Evolutionary conservation across 805 yeast species (phyloP).

Genomic region (Ogataea trehaloabstinens): DNA sequence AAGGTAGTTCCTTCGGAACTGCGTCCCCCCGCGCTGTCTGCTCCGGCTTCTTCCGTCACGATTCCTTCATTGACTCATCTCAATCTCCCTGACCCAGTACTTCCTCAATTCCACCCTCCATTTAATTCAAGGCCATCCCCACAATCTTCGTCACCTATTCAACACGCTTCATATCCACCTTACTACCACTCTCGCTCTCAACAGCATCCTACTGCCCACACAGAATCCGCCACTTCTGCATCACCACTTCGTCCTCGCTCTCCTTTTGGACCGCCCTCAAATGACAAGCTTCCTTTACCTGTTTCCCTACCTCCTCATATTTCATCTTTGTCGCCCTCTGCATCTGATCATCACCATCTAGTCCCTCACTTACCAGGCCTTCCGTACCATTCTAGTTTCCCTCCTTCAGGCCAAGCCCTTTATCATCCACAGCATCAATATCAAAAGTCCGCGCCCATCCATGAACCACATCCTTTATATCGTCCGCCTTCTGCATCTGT

Average conservation of each 20-base stretch:
- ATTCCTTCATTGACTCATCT: constrained; percentile 16
- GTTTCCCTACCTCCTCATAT: constrained; percentile 2
- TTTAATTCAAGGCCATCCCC: background rate
- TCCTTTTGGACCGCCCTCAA: background rate
- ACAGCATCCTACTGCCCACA: background rate
- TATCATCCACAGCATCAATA: background rate
- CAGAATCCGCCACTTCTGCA: background rate
- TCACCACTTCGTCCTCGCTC: background rate
- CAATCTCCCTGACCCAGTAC: constrained; percentile 14
- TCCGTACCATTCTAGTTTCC: background rate
- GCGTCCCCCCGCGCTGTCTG: constrained; percentile 1
- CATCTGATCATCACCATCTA: constrained; percentile 3
- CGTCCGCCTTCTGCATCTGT: background rate
- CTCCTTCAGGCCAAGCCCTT: background rate
- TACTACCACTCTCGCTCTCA: background rate
- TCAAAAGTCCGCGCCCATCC: background rate
- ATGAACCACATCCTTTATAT: background rate
- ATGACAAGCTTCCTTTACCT: constrained; percentile 1
- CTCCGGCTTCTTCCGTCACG: constrained; percentile 5
- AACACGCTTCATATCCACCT: background rate
- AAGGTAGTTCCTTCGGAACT: background rate
- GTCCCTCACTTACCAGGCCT: background rate
- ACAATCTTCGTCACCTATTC: background rate
- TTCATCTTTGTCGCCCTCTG: constrained; percentile 3
- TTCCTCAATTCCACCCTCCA: constrained; percentile 9